A percentile compares a stretch with the other conserved stretches of the same genome.
Conservation (phyloP, 1,139 yeast species). For the Williopsis jadinii region DNA sequence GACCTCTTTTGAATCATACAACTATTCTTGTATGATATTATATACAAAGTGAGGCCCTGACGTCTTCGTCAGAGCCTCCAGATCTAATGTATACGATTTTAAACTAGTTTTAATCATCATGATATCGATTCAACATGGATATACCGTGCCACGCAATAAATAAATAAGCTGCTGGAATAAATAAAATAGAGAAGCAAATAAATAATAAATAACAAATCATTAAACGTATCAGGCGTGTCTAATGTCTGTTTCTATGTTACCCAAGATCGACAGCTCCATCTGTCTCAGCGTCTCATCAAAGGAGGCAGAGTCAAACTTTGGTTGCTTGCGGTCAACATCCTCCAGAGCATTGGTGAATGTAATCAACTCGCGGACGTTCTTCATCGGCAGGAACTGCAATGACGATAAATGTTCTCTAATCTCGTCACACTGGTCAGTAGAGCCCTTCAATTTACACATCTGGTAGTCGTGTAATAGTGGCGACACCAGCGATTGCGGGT, state of each 20-base stretch:
- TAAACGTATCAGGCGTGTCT: not conserved
- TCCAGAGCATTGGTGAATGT: constrained; percentile 8
- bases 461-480: constrained; percentile 1
- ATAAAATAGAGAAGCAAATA: not conserved
- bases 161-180: not conserved
- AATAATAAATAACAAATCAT: not conserved
- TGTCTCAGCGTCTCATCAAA: constrained; percentile 11
- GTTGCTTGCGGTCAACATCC: not conserved
- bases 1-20: too few species aligned
- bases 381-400: constrained; percentile 14
- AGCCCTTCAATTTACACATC: constrained; percentile 6
- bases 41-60: too few species aligned
- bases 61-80: too few species aligned
- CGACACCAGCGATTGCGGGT: not conserved
- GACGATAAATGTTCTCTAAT: constrained; percentile 7
- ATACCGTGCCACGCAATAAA: too few species aligned
- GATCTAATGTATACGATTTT: too few species aligned
- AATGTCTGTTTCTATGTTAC: constrained; percentile 11
- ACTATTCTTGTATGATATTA: too few species aligned
- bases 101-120: too few species aligned
- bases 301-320: not conserved
- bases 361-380: constrained; percentile 10
- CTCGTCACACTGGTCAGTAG: constrained; percentile 6
- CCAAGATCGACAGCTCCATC: constrained; percentile 17
- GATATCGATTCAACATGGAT: too few species aligned